Percentiles rank a stretch among this genome's conserved stretches.
These are phyloP conservation scores for Hansfordia pulvinata DNA, from an alignment of 2,329 filamentous ascomycete genomes.

Conservation along the genomic window DNA sequence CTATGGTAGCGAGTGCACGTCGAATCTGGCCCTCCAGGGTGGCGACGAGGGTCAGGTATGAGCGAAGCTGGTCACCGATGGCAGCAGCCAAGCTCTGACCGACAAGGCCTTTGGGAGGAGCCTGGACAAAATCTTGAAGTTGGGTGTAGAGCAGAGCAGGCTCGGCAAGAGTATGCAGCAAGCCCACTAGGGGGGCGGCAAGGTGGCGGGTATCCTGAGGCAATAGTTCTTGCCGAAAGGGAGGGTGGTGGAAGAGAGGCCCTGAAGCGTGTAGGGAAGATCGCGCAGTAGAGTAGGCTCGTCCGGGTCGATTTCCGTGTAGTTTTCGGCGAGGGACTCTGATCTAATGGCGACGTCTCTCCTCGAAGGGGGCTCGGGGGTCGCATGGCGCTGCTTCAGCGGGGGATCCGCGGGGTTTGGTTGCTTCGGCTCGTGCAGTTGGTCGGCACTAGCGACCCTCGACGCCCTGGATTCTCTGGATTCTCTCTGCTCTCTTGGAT, in stretches of 20 bases:
- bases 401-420: constrained; percentile 8
- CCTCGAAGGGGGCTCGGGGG: constrained; percentile 13
- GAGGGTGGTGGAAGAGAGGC: constrained; percentile 75
- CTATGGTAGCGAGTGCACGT: constrained; percentile 61
- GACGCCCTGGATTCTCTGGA: too few relatives aligned
- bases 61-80: constrained; percentile 69
- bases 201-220: constrained; percentile 61
- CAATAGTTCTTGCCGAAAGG: constrained; percentile 57
- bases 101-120: constrained; percentile 69
- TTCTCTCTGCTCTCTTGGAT: constrained; percentile 4
- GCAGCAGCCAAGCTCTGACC: constrained; percentile 85
- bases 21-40: constrained; percentile 88
- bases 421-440: constrained; percentile 17
- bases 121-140: constrained; percentile 70
- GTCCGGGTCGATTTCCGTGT: constrained; percentile 41
- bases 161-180: constrained; percentile 82
- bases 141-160: constrained; percentile 83
- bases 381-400: too few relatives aligned
- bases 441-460: too few relatives aligned
- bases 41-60: constrained; percentile 81
- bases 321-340: constrained; percentile 41
- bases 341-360: constrained; percentile 44
- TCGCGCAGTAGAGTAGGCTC: constrained; percentile 62
- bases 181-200: constrained; percentile 72
- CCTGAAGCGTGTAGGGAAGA: constrained; percentile 84